Conservation (phyloP, 352 stramenopile species). For the Globisporangium mamillatum region DNA sequence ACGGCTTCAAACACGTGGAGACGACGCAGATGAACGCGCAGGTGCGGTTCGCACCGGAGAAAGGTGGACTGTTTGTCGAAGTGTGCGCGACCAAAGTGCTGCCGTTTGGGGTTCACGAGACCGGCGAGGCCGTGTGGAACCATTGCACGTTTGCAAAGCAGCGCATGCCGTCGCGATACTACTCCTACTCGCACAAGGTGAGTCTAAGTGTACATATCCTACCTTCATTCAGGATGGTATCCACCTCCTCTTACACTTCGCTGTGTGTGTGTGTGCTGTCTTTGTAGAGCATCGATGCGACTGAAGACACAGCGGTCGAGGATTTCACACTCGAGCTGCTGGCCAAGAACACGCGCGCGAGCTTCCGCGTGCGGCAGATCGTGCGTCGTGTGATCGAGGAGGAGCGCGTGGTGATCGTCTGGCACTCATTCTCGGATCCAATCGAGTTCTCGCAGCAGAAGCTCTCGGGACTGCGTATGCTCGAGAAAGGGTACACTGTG, state of each 20-base stretch:
- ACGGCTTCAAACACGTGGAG: conserved; percentile 22
- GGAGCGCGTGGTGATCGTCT: conserved; percentile 57
- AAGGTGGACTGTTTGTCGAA: conserved; percentile 17
- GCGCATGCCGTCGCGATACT: conserved; percentile 26
- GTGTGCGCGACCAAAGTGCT: conserved; percentile 31
- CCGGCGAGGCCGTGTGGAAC: conserved; percentile 33
- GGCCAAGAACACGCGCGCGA: conserved; percentile 34
- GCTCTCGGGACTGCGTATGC: conserved; percentile 42
- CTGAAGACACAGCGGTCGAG: conserved; percentile 53
- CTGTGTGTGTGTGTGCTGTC: not conserved
- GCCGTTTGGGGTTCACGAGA: conserved; percentile 27
- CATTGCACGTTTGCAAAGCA: conserved; percentile 30
- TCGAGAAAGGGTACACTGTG: conserved; percentile 55
- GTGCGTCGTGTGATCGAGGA: conserved; percentile 50
- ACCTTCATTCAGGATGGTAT: not conserved
- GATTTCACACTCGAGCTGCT: conserved; percentile 57
- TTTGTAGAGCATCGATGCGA: not conserved
- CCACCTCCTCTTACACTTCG: not conserved
- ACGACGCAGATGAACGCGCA: conserved; percentile 25
- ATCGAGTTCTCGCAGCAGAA: conserved; percentile 47
- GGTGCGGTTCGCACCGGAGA: conserved; percentile 21
- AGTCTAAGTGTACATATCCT: not conserved
- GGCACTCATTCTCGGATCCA: conserved; percentile 54
- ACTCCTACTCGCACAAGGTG: conserved; percentile 27
- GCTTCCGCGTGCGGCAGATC: conserved; percentile 58